Evolutionary conservation across 1,139 yeast genomes (phyloP).

Genomic region (Geotrichum candidum): DNA sequence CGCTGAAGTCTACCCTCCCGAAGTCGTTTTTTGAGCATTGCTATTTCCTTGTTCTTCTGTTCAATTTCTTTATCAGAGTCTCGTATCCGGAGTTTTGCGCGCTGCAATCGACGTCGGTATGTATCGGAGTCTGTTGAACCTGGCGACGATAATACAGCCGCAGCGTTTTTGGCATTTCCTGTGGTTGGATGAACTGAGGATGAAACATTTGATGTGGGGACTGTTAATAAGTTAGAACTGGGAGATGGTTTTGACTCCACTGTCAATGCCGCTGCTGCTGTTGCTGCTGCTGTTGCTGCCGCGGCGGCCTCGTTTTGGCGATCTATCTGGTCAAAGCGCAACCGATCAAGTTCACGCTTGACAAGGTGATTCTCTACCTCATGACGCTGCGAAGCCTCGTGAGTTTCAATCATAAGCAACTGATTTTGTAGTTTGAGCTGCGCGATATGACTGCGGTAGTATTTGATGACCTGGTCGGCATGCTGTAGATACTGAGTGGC

Average conservation of each 20-base stretch:
- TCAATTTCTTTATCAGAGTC: constrained; percentile 42
- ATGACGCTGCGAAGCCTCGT: constrained; percentile 39
- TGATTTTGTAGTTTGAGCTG: constrained; percentile 38
- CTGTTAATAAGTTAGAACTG: constrained; percentile 5
- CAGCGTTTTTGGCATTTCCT: background rate
- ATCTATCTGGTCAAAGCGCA: constrained; percentile 36
- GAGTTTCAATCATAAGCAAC: constrained; percentile 36
- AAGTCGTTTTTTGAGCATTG: constrained; percentile 22
- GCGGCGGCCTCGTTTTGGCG: constrained; percentile 17
- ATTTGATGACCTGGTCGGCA: background rate
- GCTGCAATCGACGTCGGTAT: constrained; percentile 37
- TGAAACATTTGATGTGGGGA: constrained; percentile 7
- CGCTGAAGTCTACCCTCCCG: constrained; percentile 9
- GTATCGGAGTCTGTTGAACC: constrained; percentile 21
- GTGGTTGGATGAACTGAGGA: background rate
- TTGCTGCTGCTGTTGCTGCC: constrained; percentile 17
- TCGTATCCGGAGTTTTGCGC: constrained; percentile 39
- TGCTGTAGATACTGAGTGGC: background rate
- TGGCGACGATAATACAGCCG: background rate
- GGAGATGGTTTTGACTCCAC: constrained; percentile 6
- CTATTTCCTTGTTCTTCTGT: constrained; percentile 40
- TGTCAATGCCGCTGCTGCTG: constrained; percentile 20
- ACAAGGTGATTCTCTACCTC: constrained; percentile 44
- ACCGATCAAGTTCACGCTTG: constrained; percentile 46
- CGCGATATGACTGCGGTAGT: constrained; percentile 14